Conservation (phyloP, 768 basidiomycete species). For the Kwoniella bestiolae region DNA sequence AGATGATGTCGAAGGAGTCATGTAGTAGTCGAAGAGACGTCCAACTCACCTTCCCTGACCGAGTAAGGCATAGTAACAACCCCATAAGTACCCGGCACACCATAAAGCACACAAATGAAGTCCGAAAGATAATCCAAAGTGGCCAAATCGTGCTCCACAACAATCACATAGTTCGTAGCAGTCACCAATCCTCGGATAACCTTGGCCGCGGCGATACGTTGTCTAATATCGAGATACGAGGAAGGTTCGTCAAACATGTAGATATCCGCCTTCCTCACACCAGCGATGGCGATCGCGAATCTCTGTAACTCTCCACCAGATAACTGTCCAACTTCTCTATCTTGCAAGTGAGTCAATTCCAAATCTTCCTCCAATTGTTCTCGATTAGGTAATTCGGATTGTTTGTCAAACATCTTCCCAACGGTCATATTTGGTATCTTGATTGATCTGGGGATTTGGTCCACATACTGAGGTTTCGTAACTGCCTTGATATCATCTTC, state of each 20-base stretch:
- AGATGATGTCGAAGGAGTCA: neutral
- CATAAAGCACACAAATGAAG: constrained; percentile 96
- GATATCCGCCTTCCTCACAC: constrained; percentile 92
- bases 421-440: constrained; percentile 82
- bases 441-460: constrained; percentile 95
- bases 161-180: constrained; percentile 88
- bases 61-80: constrained; percentile 99
- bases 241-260: constrained; percentile 77
- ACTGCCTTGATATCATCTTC: constrained; percentile 98
- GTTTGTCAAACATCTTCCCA: constrained; percentile 86
- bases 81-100: constrained; percentile 64
- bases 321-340: constrained; percentile 80
- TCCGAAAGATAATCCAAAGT: constrained; percentile 98
- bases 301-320: constrained; percentile 97
- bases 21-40: neutral
- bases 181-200: constrained; percentile 86
- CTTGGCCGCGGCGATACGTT: constrained; percentile 90
- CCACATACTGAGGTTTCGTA: constrained; percentile 99
- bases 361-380: constrained; percentile 81
- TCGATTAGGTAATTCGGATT: constrained; percentile 78
- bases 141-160: constrained; percentile 98
- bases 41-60: constrained; percentile 82
- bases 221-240: constrained; percentile 94
- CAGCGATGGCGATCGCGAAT: constrained; percentile 97
- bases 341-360: constrained; percentile 82